Percentiles rank a stretch among this genome's conserved stretches.
phyloP scores from a whole-genome alignment of 352 stramenopile species.

The Pythium folliculosum region DNA sequence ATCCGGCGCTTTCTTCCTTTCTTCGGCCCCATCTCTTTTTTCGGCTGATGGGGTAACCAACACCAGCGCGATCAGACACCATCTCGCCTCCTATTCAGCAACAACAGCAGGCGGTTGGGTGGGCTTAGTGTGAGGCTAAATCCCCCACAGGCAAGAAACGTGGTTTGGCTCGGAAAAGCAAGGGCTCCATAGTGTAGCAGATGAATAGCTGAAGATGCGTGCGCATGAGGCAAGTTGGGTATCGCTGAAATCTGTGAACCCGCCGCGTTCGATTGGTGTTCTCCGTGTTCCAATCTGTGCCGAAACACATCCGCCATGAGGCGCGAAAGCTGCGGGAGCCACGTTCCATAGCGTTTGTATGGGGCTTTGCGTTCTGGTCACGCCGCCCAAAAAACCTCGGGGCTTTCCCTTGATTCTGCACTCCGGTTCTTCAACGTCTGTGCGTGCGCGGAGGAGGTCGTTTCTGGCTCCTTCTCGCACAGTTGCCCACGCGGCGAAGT shows the following conservation, averaged over 20 bases:
- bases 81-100: constrained; percentile 38
- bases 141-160: constrained; percentile 18
- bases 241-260: constrained; percentile 16
- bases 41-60: constrained; percentile 37
- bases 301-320: not conserved
- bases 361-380: constrained; percentile 18
- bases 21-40: constrained; percentile 38
- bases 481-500: constrained; percentile 31
- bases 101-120: constrained; percentile 22
- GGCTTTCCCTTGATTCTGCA: constrained; percentile 41
- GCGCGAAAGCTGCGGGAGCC: constrained; percentile 17
- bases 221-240: not conserved
- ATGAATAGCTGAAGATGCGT: not conserved
- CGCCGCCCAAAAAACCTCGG: constrained; percentile 46
- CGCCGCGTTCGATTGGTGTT: constrained; percentile 21
- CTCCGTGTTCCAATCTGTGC: constrained; percentile 11
- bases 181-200: not conserved
- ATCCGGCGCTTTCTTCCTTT: constrained; percentile 46
- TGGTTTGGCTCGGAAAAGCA: constrained; percentile 30
- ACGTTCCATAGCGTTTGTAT: constrained; percentile 30
- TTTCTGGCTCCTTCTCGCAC: constrained; percentile 40
- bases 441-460: constrained; percentile 26
- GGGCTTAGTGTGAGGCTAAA: constrained; percentile 31
- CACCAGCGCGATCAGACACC: constrained; percentile 30
- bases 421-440: constrained; percentile 40